Conservation (phyloP, 1,284 basidiomycete species). For the Rhodotorula sp. region DNA sequence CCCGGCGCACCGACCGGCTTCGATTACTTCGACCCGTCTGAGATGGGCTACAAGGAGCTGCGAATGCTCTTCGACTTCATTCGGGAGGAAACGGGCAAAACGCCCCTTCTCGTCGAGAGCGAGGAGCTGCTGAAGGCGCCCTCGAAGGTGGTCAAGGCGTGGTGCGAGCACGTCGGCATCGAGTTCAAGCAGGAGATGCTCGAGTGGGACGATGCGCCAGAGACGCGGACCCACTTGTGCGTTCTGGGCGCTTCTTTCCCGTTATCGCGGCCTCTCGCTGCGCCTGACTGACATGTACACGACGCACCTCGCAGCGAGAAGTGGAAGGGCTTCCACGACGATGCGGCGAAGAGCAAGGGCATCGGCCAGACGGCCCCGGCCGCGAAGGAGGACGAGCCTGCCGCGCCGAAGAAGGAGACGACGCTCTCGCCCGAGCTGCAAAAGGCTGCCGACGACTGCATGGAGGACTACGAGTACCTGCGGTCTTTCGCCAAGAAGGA, state of each 20-base stretch:
- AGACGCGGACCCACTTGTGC: slow-evolving; percentile 40
- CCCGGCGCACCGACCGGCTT: slow-evolving; percentile 41
- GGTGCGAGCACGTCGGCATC: slow-evolving; percentile 40
- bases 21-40: slow-evolving; percentile 41
- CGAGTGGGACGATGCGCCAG: slow-evolving; percentile 40
- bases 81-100: slow-evolving; percentile 25
- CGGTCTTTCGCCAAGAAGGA: slow-evolving; percentile 26
- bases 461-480: slow-evolving; percentile 42
- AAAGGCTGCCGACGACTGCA: slow-evolving; percentile 35
- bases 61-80: slow-evolving; percentile 40
- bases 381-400: slow-evolving; percentile 7
- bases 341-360: slow-evolving; percentile 17
- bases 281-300: not conserved
- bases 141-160: slow-evolving; percentile 33
- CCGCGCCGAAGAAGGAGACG: slow-evolving; percentile 9
- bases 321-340: slow-evolving; percentile 40
- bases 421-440: slow-evolving; percentile 32
- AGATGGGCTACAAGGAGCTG: slow-evolving; percentile 41
- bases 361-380: slow-evolving; percentile 16
- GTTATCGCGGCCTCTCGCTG: too few relatives aligned
- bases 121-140: slow-evolving; percentile 37
- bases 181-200: slow-evolving; percentile 39
- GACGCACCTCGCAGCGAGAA: slow-evolving; percentile 5
- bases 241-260: not conserved
- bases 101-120: slow-evolving; percentile 39